Evolutionary conservation across 192 early-diverging fungal species (phyloP), one percentile per base, ranked within the genome.

Genomic region (Dispira simplex): DNA sequence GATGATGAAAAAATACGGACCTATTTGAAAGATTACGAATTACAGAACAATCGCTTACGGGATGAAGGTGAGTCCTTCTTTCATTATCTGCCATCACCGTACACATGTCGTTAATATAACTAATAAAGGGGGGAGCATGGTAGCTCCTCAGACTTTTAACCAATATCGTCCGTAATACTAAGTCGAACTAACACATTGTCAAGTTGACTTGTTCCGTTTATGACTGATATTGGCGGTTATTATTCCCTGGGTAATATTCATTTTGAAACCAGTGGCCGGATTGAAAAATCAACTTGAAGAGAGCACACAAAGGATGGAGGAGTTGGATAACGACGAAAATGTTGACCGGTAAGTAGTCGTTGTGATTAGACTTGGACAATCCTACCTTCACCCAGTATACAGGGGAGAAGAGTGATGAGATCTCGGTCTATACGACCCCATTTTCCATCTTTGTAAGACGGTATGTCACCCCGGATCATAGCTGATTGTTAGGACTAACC

Each of bases 241-340:
- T 28, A 18, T 51, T 3, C 45, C 0, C 23, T 44, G 39, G 21
- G n/a, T 43, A 20, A 27, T 18, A 8, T 21, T 43, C 54, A 62
- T 63, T 27, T 14, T 60, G 26, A 21, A 23, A 57, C n/a, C 55
- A 85, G 86, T 90, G 10, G 76, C 90, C 21, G 90, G 88, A 57
- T 77, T 94, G 8, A 90, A 98, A 70, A 84, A 87, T 43, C 93
- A 98, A 67, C 71, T 97, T 47, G 81, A 84, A 46, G 93, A 98
- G 65, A 92, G 92, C 32, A 90, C 97, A 83, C 82, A 91, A 25
- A 84, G 88, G 53, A 71, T 97, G 64, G 82, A 81, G 63, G 87
- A 90, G 53, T 83, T 83, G 63, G 81, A 82, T 67, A 88, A 75
- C 64, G 84, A 92, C 62, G 88, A 85, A 48, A 88, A 83, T 62